Percentiles rank a stretch among this genome's conserved stretches.
Evolutionary conservation across 306 rosid genomes (phyloP).

Genomic region (Cucurbita pepo): DNA sequence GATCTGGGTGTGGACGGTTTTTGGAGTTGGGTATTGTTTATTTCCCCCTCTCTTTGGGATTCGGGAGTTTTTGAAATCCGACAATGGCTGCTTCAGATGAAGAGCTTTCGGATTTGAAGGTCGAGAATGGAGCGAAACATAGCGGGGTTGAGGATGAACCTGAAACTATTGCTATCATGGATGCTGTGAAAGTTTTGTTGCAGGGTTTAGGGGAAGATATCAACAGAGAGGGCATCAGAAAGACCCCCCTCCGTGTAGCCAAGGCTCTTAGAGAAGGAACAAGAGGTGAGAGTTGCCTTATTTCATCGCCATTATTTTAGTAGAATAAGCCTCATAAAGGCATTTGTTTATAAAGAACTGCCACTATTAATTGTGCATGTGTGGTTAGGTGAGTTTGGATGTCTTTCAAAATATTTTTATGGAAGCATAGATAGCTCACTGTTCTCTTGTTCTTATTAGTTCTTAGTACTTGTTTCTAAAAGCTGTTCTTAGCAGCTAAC

Average conservation of each 20-base stretch:
- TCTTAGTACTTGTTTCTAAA: background rate
- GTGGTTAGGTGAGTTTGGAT: background rate
- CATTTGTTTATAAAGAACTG: background rate
- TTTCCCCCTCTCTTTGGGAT: slow-evolving; percentile 5
- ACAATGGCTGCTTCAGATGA: slow-evolving; percentile 76
- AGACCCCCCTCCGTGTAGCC: slow-evolving; percentile 88
- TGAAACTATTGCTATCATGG: slow-evolving; percentile 37
- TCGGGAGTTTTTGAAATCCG: slow-evolving; percentile 11
- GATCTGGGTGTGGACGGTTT: slow-evolving; percentile 1
- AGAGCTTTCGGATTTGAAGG: slow-evolving; percentile 41
- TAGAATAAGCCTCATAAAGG: background rate
- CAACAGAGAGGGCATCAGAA: slow-evolving; percentile 68
- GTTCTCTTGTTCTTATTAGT: background rate
- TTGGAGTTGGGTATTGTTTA: background rate
- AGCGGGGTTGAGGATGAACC: slow-evolving; percentile 33
- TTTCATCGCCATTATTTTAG: too few species aligned
- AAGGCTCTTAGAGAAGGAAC: slow-evolving; percentile 93
- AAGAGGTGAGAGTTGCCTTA: slow-evolving; percentile 30
- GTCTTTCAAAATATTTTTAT: background rate
- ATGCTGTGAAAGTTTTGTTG: slow-evolving; percentile 67
- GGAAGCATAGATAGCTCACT: background rate
- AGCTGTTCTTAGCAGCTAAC: background rate
- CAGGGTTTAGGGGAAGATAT: slow-evolving; percentile 73
- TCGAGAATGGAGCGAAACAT: slow-evolving; percentile 39
- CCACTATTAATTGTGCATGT: background rate